phyloP scores from a whole-genome alignment of 1,139 yeast genomes.

The Lodderomyces jiufengensis region DNA sequence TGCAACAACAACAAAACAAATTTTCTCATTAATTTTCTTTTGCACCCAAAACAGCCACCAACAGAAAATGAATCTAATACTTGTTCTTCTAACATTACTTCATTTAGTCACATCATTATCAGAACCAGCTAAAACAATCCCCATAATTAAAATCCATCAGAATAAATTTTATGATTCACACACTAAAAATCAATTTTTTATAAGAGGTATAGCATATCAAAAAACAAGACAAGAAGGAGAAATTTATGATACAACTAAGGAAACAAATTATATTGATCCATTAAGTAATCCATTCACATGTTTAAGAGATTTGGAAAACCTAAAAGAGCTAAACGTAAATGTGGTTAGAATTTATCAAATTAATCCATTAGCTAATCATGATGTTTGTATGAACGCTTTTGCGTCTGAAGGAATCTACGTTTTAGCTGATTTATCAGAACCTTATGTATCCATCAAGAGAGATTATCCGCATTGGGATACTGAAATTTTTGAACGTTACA shows the following conservation, averaged over 20 bases:
- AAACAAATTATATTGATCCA: constrained; percentile 49
- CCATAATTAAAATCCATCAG: constrained; percentile 26
- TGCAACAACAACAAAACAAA: background rate
- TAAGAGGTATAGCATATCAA: constrained; percentile 61
- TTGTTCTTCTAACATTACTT: background rate
- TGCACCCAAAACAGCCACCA: too few relatives aligned
- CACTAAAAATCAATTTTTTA: constrained; percentile 46
- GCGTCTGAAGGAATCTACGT: constrained; percentile 55
- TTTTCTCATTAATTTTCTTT: background rate
- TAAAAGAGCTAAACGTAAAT: constrained; percentile 48
- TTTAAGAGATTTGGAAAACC: constrained; percentile 46
- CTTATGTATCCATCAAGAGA: constrained; percentile 47
- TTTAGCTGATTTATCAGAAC: constrained; percentile 53
- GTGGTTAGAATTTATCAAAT: constrained; percentile 54
- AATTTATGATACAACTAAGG: constrained; percentile 17
- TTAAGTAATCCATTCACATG: constrained; percentile 46
- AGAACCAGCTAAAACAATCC: background rate
- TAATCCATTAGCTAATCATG: constrained; percentile 49
- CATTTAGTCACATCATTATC: background rate
- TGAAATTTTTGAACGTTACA: constrained; percentile 33
- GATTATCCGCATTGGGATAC: constrained; percentile 48
- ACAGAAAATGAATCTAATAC: too few relatives aligned
- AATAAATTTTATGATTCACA: constrained; percentile 44
- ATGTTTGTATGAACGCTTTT: constrained; percentile 51
- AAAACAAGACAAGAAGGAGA: constrained; percentile 37